phyloP scores from a whole-genome alignment of 108 stramenopile species.

The Skeletonema potamos region DNA sequence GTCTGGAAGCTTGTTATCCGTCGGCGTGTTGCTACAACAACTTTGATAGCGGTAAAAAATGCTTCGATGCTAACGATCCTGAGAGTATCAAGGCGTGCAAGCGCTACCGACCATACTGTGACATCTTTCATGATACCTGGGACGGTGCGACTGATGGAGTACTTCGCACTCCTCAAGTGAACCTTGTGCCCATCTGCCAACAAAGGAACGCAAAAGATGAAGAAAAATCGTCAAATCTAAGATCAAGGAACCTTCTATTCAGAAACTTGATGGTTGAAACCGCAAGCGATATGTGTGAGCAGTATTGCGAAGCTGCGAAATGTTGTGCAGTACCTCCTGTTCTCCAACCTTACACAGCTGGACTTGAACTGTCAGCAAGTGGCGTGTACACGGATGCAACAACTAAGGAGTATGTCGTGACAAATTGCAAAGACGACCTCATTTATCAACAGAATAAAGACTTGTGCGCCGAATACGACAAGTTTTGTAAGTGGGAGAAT shows the following conservation, averaged over 20 bases:
- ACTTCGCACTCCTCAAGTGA: not conserved
- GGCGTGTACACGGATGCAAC: conserved; percentile 10
- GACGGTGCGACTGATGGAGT: conserved; percentile 24
- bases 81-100: conserved; percentile 1
- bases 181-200: conserved; percentile 8
- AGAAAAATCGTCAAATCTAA: not conserved
- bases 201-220: not conserved
- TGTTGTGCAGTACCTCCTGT: conserved; percentile 12
- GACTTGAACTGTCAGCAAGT: conserved; percentile 7
- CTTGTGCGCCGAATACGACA: conserved; percentile 10
- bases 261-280: not conserved
- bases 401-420: conserved; percentile 12
- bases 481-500: not conserved
- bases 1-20: conserved; percentile 16
- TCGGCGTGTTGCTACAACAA: conserved; percentile 21
- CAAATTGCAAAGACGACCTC: conserved; percentile 12
- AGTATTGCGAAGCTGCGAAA: conserved; percentile 18
- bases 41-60: not conserved
- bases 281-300: not conserved
- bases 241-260: not conserved
- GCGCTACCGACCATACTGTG: conserved; percentile 28
- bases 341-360: conserved; percentile 5
- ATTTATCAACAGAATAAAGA: conserved; percentile 1
- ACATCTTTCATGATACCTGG: conserved; percentile 30
- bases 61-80: not conserved